A percentile compares a stretch with the other conserved stretches of the same genome.
These are phyloP conservation scores for Trametes pubescens DNA, from an alignment of 1,284 basidiomycete species.

Conservation along the genomic window DNA sequence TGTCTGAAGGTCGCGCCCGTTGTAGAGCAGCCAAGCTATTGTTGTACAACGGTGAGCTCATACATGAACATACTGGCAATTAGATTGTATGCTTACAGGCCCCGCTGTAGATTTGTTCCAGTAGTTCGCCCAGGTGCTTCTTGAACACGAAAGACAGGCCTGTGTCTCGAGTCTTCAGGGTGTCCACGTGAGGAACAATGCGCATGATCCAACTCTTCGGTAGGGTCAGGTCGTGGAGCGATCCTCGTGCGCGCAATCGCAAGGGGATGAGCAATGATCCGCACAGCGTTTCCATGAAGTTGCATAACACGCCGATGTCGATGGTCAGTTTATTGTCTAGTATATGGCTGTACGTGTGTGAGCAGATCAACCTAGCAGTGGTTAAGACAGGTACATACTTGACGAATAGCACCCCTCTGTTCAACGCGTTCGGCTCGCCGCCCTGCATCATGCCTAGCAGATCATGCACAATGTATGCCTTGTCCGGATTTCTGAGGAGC, in stretches of 20 bases:
- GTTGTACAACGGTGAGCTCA: too few relatives aligned
- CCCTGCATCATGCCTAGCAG: constrained; percentile 42
- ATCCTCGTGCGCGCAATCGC: constrained; percentile 33
- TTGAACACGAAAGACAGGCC: constrained; percentile 35
- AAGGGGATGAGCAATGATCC: constrained; percentile 47
- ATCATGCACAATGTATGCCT: constrained; percentile 47
- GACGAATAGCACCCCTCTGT: constrained; percentile 42
- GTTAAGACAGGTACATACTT: constrained; percentile 22
- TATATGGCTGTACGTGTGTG: constrained; percentile 48
- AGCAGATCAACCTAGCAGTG: background rate
- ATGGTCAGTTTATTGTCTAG: constrained; percentile 44
- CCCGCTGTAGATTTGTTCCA: constrained; percentile 46
- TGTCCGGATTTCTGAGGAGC: constrained; percentile 23
- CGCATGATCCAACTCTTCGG: constrained; percentile 56
- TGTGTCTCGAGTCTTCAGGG: constrained; percentile 11
- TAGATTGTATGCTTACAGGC: constrained; percentile 36
- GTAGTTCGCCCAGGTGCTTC: constrained; percentile 36
- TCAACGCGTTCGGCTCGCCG: constrained; percentile 30
- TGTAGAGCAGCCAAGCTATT: constrained; percentile 43
- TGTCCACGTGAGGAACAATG: constrained; percentile 25
- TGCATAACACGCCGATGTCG: constrained; percentile 54
- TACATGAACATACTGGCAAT: too few relatives aligned
- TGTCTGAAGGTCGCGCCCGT: constrained; percentile 35
- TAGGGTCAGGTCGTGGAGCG: constrained; percentile 53
- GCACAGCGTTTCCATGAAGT: constrained; percentile 54